These are phyloP conservation scores for Artemisia annua DNA, from an alignment of 129 eudicot species.

Conservation along the genomic window DNA sequence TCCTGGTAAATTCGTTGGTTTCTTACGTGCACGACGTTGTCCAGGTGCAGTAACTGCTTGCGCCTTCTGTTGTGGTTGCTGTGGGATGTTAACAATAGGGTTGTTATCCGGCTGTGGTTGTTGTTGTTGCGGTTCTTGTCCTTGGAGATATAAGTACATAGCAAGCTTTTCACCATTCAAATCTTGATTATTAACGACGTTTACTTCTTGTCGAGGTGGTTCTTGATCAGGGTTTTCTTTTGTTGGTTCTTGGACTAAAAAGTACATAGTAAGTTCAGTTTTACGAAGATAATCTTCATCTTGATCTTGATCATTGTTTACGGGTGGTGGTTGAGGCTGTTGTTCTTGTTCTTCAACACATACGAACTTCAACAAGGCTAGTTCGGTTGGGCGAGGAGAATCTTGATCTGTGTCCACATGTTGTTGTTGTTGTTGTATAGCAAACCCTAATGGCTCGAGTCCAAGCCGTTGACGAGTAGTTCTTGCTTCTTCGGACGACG, in stretches of 20 bases:
- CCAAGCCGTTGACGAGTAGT: conserved; percentile 18
- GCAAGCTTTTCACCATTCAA: neutral
- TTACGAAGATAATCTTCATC: neutral
- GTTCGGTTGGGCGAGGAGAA: neutral
- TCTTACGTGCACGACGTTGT: conserved; percentile 37
- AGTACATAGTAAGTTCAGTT: conserved; percentile 19
- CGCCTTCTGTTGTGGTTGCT: neutral
- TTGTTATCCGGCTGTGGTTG: neutral
- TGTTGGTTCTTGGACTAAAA: conserved; percentile 1
- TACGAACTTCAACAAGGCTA: neutral
- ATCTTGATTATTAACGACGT: neutral
- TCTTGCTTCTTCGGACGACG: conserved; percentile 1
- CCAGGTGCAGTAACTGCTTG: neutral
- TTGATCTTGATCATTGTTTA: neutral
- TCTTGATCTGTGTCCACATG: neutral
- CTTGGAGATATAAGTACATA: conserved; percentile 1
- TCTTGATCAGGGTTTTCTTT: neutral
- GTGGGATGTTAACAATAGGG: neutral
- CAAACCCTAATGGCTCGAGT: neutral
- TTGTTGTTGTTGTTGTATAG: conserved; percentile 1
- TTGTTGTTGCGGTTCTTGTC: neutral
- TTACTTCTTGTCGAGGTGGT: neutral
- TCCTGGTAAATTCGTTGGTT: conserved; percentile 32
- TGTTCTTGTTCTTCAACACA: neutral
- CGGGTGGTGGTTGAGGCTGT: neutral